Evolutionary conservation across 345 rosid genomes (phyloP).

Genomic region (Barbarea vulgaris): DNA sequence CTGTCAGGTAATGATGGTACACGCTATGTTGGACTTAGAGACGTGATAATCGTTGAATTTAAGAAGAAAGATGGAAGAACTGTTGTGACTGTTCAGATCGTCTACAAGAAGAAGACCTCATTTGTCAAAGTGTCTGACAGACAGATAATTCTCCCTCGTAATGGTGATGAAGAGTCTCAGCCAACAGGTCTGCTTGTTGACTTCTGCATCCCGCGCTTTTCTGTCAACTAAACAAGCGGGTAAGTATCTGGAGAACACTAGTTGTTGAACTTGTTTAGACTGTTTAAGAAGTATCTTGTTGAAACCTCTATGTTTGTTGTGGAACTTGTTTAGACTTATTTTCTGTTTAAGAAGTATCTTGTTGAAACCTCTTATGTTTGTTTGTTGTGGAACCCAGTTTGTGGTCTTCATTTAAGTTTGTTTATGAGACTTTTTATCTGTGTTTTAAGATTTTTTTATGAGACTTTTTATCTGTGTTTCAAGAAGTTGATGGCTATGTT

Average conservation of each 20-base stretch:
- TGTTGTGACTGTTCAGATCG: slow-evolving; percentile 2
- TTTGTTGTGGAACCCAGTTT: not conserved
- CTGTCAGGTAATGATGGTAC: slow-evolving; percentile 6
- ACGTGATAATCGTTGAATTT: not conserved
- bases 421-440: not conserved
- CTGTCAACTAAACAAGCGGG: not conserved
- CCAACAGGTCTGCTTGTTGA: slow-evolving; percentile 30
- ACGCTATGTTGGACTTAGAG: slow-evolving; percentile 32
- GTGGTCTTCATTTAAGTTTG: not conserved
- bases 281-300: too few species aligned
- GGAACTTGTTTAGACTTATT: not conserved
- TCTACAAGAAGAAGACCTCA: slow-evolving; percentile 18
- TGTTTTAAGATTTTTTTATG: too few species aligned
- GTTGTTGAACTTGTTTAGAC: not conserved
- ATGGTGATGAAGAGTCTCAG: not conserved
- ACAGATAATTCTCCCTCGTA: not conserved
- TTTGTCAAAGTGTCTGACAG: not conserved
- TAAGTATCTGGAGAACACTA: not conserved
- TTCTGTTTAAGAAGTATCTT: not conserved
- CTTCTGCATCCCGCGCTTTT: slow-evolving; percentile 6
- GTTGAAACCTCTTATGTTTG: not conserved
- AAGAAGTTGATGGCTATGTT: too few species aligned
- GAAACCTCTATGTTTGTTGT: too few species aligned
- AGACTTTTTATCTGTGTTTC: too few species aligned
- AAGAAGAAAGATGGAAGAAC: not conserved